These are phyloP conservation scores for Solanum ossicruentum DNA, from an alignment of 257 asterid genomes.

Conservation along the genomic window DNA sequence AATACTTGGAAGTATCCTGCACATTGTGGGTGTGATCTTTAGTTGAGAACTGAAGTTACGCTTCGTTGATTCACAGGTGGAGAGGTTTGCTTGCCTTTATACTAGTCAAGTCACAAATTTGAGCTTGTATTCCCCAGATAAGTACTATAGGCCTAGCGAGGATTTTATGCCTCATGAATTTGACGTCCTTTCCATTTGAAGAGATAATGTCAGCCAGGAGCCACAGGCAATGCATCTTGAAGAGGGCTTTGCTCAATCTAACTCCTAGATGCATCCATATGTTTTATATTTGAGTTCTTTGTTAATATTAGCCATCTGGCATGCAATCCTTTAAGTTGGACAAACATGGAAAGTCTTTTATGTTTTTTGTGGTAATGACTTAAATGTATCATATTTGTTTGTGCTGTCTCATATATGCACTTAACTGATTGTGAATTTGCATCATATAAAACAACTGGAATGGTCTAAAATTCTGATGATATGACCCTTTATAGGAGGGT, in stretches of 20 bases:
- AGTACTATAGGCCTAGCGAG: conserved; percentile 86
- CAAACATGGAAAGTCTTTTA: neutral
- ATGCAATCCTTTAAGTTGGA: neutral
- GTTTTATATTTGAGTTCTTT: neutral
- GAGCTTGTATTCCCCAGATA: conserved; percentile 81
- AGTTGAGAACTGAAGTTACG: neutral
- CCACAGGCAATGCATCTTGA: neutral
- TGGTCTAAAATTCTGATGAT: neutral
- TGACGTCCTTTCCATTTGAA: conserved; percentile 41
- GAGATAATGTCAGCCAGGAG: neutral
- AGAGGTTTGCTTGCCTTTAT: conserved; percentile 94
- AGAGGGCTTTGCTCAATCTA: neutral
- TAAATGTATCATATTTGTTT: neutral
- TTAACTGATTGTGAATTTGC: neutral
- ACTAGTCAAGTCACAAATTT: conserved; percentile 78
- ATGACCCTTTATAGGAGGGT: neutral
- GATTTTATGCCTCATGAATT: conserved; percentile 97
- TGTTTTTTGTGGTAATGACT: neutral
- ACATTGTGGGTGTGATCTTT: neutral
- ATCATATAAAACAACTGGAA: neutral
- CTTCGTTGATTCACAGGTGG: conserved; percentile 40
- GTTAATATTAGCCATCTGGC: neutral
- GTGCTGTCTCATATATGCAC: neutral
- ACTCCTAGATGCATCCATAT: neutral
- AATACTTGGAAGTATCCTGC: neutral